Base-by-base conservation (phyloP, 169 alveolate species). In the Plasmodium vivax region DNA sequence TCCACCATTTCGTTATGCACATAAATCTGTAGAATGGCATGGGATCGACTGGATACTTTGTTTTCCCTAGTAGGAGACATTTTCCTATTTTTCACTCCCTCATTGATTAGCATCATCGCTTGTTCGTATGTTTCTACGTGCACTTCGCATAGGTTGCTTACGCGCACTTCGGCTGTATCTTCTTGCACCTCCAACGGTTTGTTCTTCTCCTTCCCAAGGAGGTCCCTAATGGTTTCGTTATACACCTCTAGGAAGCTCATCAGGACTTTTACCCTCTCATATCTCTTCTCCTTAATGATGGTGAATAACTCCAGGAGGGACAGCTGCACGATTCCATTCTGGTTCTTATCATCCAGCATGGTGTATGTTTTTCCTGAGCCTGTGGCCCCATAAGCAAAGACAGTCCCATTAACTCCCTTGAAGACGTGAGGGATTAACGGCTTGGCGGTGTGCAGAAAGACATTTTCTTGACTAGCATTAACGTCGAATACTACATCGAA, bases 311-410 rank as follows among this genome's bases (percentile, higher is more conserved):
- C 99, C 41, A 96, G 93, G 12, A 99, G 95, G 3, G 99, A 95
- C 88, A 98, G 92, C 79, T 97, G 97, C 96, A 98, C 98, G 34
- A 99, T 95, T 7, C 99, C 99, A 7, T 97, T 97, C 36, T 97
- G 97, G 62, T 98, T 97, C 14, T 97, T 98, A 34, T 96, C 97
- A 14, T 99, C 99, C 56, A 98, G 96, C 99, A 99, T 99, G 4
- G 99, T 98, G 95, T 98, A 98, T 3, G 99, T 99, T 96, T 99
- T 99, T 3, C 99, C 99, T 1, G 99, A 98, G 3, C 99, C 99
- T 2, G 99, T 99, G 12, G 99, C 98, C n/a, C 99, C 99, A 96
- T 99, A 99, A 5, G 99, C 99, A 95, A 99, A 98, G 27, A 98
- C 99, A 1, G 99, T 98, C 6, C 99, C 97, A 93, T 98, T 98